These are phyloP conservation scores for Geotrichum histeridarum DNA, from an alignment of 1,139 yeast species.

Conservation along the genomic window DNA sequence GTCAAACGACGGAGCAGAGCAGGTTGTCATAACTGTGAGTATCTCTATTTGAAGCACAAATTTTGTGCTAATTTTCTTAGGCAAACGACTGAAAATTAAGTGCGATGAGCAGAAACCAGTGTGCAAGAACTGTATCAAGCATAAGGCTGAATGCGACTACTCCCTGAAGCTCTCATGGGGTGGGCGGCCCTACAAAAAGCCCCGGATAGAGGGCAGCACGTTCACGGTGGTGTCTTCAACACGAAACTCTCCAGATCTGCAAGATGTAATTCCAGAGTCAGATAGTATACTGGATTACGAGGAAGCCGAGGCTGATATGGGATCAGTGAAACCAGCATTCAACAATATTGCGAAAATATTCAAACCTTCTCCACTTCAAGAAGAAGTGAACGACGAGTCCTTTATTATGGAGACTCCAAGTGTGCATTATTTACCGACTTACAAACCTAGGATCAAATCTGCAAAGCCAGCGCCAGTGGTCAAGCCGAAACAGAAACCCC, in stretches of 20 bases:
- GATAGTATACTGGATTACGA: background rate
- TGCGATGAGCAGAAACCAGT: conserved; percentile 69
- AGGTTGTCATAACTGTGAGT: conserved; percentile 35
- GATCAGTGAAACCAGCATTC: conserved; percentile 10
- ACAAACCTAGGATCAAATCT: background rate
- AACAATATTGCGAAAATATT: conserved; percentile 23
- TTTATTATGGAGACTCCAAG: conserved; percentile 25
- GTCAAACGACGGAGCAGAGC: conserved; percentile 30
- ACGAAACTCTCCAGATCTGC: background rate
- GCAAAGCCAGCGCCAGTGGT: background rate
- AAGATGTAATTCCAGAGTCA: background rate
- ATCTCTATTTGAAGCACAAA: too few relatives aligned
- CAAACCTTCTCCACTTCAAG: conserved; percentile 26
- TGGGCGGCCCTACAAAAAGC: conserved; percentile 57
- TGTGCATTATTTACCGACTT: conserved; percentile 8
- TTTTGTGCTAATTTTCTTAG: conserved; percentile 16
- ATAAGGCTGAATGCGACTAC: conserved; percentile 56
- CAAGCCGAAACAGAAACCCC: background rate
- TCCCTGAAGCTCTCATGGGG: conserved; percentile 69
- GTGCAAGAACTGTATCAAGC: conserved; percentile 55
- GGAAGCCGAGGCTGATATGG: background rate
- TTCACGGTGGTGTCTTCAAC: background rate
- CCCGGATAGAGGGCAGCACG: conserved; percentile 24
- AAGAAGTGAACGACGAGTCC: conserved; percentile 21
- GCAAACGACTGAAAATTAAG: conserved; percentile 31